These are phyloP conservation scores for Parmelia sp. DNA, from an alignment of 495 filamentous ascomycete genomes.

Conservation along the genomic window DNA sequence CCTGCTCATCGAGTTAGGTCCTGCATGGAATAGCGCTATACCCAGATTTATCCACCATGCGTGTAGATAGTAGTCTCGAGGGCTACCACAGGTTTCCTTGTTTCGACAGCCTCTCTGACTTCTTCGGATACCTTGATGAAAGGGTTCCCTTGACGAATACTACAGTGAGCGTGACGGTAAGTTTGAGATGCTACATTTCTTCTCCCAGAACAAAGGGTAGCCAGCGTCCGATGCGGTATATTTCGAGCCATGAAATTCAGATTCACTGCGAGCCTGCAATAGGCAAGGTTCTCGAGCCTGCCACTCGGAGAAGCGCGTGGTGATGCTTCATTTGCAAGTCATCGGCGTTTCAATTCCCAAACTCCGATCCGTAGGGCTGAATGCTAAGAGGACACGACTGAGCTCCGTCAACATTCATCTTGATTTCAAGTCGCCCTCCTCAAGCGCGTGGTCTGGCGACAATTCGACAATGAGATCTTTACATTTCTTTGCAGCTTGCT, in stretches of 20 bases:
- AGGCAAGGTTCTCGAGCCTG: background rate
- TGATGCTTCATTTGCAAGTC: no score
- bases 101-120: slow-evolving; percentile 64
- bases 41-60: slow-evolving; percentile 47
- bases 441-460: background rate
- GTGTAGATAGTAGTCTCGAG: slow-evolving; percentile 89
- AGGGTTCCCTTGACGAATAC: slow-evolving; percentile 32
- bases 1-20: slow-evolving; percentile 47
- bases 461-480: slow-evolving; percentile 32
- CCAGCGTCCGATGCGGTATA: background rate
- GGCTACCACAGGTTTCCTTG: slow-evolving; percentile 75
- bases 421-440: background rate
- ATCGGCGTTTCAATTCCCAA: slow-evolving; percentile 2
- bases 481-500: slow-evolving; percentile 24
- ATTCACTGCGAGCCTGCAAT: no score
- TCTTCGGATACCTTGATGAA: slow-evolving; percentile 76
- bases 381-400: slow-evolving; percentile 10
- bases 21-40: background rate
- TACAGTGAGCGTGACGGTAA: background rate
- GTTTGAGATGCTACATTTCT: background rate
- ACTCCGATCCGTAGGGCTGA: slow-evolving; percentile 26
- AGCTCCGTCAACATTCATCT: slow-evolving; percentile 1
- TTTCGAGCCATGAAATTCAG: background rate
- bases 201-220: background rate
- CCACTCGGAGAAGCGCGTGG: no score